Evolutionary conservation across 2,329 filamentous ascomycete genomes (phyloP), one percentile per base, ranked within the genome.

Genomic region (Xylariaceae sp.): DNA sequence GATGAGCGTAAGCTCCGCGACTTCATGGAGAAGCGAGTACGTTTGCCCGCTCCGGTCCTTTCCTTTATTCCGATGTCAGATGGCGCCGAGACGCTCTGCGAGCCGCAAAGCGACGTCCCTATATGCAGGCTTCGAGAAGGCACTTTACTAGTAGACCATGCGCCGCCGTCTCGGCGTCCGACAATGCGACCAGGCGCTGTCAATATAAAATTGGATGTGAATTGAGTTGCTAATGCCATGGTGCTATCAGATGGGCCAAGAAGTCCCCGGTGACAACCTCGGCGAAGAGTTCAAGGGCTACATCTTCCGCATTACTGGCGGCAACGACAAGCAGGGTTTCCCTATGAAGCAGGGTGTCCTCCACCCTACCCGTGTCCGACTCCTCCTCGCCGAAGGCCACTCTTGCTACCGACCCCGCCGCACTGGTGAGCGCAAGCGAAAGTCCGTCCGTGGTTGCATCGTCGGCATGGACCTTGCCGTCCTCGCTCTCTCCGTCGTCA

Each of bases 291-390:
- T 95, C 89, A 96, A 96, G 85, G 94, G 94, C 78, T 99, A 99
- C 84, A 87, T 99, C 82, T 91, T 99, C 87, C 88, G 86, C 76
- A 97, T 99, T 83, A 99, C 94, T 72, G 95, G 94, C 74, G 94
- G 95, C 75, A 99, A 99, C 88, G 94, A 99, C 89, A 99, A 99
- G 90, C 95, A 99, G 85, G 94, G 94, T 83, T 99, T 99, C 86
- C 94, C 94, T 70, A 99, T 99, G 94, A 99, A 99, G 91, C 95
- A 99, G 87, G 94, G 94, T 84, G 89, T 95, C 76, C 92, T 99
- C 85, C 89, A 95, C 78, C 91, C 94, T 71, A 94, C 89, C 76
- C 94, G 94, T 94, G 94, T 96, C 80, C 88, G 89, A 69, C 91
- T 99, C 68, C 88, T 99, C 72, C 90, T 99, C 74, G 75, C 87